Base-by-base conservation (phyloP, 768 basidiomycete species). In the Porpolomopsis calyptriformis region DNA sequence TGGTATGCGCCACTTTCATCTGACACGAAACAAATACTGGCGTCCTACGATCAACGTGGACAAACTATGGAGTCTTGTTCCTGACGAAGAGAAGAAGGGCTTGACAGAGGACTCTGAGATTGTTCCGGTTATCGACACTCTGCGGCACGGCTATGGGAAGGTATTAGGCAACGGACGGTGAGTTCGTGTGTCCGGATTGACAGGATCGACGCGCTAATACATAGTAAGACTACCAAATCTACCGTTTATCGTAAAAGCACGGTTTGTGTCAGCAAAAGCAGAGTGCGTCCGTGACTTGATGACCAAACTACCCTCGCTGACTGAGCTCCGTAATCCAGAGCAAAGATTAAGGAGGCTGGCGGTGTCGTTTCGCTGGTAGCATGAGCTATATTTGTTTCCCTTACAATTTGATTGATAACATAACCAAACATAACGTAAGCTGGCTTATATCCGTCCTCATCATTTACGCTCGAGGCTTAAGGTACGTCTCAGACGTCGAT, bases 1-100 rank as follows among this genome's bases (percentile, higher is more conserved):
- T 65, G 96, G 96, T 89, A 99, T 99, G 94, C 82, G 96, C 64
- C 83, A 84, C 69, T 99, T 85, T 87, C 96, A 99, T 67, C 69
- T 91, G 52, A 91, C 87, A 46, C 83, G 82, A 68, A 96, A 96
- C 68, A 67, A 75, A 56, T 74, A 80, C 69, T 96, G 90, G 92
- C 79, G 85, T 52, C 92, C 94, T 16, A 85, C 84, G 64, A 88
- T 99, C 83, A 99, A 99, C 73, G 82, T 98, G 66, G 96, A 98
- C 78, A 93, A 93, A 73, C 77, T 94, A 44, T 90, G 90, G 90
- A 76, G 79, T 52, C 83, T 96, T 59, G 84, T 96, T 23, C 88
- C 91, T 29, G 78, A 70, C 43, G 83, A 76, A 61, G 80, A 93
- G 74, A 88, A 85, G 77, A 68, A 78, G 69, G 80, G 73, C 27